A percentile compares a stretch with the other conserved stretches of the same genome.
phyloP scores from a whole-genome alignment of 176 grass and related monocot genomes.

The Coix lacrymajobi region DNA sequence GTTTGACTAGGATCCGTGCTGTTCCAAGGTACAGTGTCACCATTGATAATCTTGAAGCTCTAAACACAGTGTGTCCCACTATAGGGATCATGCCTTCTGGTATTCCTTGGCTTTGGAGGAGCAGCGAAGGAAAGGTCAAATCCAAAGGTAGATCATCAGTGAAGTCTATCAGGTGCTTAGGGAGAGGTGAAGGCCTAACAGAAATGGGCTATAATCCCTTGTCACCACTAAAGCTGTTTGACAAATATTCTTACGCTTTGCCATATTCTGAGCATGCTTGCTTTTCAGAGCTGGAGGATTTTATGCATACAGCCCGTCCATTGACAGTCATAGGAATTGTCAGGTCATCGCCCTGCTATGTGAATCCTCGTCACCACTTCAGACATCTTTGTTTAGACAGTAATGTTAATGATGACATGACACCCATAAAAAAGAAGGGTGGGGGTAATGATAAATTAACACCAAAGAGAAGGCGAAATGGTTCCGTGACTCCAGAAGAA shows the following conservation, averaged over 20 bases:
- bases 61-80: slow-evolving; percentile 71
- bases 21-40: slow-evolving; percentile 79
- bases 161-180: slow-evolving; percentile 26
- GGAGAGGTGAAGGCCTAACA: background rate
- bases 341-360: slow-evolving; percentile 48
- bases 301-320: slow-evolving; percentile 52
- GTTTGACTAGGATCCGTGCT: slow-evolving; percentile 59
- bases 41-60: slow-evolving; percentile 59
- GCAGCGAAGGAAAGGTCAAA: background rate
- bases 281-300: slow-evolving; percentile 64
- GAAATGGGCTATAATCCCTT: slow-evolving; percentile 27
- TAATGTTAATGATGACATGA: background rate
- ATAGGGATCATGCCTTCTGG: slow-evolving; percentile 83
- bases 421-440: background rate
- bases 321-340: slow-evolving; percentile 55
- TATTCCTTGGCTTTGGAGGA: slow-evolving; percentile 51
- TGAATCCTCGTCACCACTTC: slow-evolving; percentile 64
- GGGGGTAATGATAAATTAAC: slow-evolving; percentile 18
- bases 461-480: slow-evolving; percentile 34
- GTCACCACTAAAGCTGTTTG: slow-evolving; percentile 45
- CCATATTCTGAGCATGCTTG: slow-evolving; percentile 85
- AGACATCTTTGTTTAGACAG: slow-evolving; percentile 27
- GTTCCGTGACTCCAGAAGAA: slow-evolving; percentile 31
- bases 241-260: slow-evolving; percentile 57
- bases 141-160: background rate